Evolutionary conservation across 1,284 basidiomycete species (phyloP), one percentile per base, ranked within the genome.

Genomic region (Cutaneotrichosporon sp.): DNA sequence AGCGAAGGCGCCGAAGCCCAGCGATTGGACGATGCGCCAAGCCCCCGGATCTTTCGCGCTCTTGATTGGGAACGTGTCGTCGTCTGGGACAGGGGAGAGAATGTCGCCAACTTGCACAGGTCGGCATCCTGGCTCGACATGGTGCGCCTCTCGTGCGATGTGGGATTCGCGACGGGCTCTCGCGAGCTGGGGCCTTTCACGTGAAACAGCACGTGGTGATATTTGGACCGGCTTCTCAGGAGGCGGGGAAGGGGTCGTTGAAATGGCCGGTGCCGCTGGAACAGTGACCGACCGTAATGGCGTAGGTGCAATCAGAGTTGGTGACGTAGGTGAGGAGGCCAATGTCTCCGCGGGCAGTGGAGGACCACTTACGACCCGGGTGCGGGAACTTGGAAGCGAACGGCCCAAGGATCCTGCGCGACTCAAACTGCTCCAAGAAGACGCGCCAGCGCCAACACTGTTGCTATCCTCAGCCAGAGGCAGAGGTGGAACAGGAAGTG

Each of bases 1-100:
- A 42, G 84, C 85, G 67, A 89, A 90, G 1, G 86, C 82, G 32
- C 87, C 87, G 49, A 84, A 81, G 5, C 87, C 87, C 4, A 90
- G 77, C 4, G 78, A 75, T 4, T 77, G 76, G 17, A 82, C 66
- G 5, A 89, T 78, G 27, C 75, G 77, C 70, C 70, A 70, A 20
- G 52, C 41, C 33, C 60, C 60, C 24, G 55, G 56, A 14, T 26
- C 27, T 12, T 49, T 41, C 5, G 50, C 37, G 27, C 45, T 47
- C 16, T 51, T 46, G 19, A 59, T 52, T 4, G 57, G 47, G 25
- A 57, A 37, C 11, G 51, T 19, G n/a, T 51, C 32, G 16, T 49
- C 54, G 43, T 55, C 56, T 5, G 19, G 31, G 33, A 49, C 49
- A 1, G 65, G 54, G 2, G 41, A 26, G 4, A 71, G 49, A 3